A percentile compares a stretch with the other conserved stretches of the same genome.
Conservation (phyloP, 495 filamentous ascomycete genomes). For the Physcia stellaris region DNA sequence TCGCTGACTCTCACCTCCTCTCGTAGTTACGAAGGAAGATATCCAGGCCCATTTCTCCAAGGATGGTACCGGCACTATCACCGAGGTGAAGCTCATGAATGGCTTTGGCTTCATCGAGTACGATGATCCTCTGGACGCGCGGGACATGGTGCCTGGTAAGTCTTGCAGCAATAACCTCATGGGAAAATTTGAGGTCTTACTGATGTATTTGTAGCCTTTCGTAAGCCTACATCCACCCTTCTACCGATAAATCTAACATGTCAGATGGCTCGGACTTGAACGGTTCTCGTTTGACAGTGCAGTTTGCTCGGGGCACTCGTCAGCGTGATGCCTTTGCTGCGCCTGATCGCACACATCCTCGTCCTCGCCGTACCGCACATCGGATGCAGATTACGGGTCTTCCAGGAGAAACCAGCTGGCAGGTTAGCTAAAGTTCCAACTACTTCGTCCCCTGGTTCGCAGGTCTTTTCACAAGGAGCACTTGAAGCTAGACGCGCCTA, state of each 20-base stretch:
- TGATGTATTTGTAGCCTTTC: constrained; percentile 33
- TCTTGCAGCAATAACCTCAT: background rate
- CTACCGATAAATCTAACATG: background rate
- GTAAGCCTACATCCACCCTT: constrained; percentile 35
- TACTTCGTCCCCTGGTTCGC: constrained; percentile 11
- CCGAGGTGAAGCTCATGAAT: constrained; percentile 99
- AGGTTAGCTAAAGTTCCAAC: constrained; percentile 64
- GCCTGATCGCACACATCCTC: constrained; percentile 69
- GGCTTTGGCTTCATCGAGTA: constrained; percentile 99
- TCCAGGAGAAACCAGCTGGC: constrained; percentile 97
- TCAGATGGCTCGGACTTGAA: constrained; percentile 97
- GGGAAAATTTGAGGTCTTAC: no score
- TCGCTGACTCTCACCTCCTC: constrained; percentile 20
- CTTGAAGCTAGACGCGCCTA: no score
- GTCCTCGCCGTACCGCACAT: constrained; percentile 84
- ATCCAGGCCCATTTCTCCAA: constrained; percentile 94
- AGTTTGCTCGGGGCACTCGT: constrained; percentile 91
- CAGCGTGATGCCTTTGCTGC: constrained; percentile 64
- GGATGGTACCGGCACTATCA: constrained; percentile 92
- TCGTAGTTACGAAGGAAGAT: constrained; percentile 81
- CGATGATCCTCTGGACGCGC: constrained; percentile 91
- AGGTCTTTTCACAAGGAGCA: no score
- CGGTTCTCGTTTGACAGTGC: constrained; percentile 89
- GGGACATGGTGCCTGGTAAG: constrained; percentile 93
- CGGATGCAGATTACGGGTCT: constrained; percentile 97